Conservation (phyloP, 345 rosid species). For the Eucalyptus marginata region DNA sequence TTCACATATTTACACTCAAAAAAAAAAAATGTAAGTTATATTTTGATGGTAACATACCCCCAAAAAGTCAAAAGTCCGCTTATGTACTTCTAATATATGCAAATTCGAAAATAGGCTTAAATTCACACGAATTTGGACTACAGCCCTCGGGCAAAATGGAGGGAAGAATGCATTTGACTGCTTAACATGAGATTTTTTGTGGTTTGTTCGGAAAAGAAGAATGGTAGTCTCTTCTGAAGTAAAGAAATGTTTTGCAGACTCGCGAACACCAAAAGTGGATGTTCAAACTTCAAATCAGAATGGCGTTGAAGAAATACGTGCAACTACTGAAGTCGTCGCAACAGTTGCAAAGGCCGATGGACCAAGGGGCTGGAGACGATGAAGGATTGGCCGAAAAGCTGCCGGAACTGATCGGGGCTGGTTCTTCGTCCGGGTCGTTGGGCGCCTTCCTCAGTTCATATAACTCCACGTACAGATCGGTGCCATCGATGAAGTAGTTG, state of each 20-base stretch:
- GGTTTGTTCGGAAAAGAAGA: not conserved
- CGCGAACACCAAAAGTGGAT: not conserved
- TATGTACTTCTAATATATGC: not conserved
- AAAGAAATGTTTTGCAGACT: not conserved
- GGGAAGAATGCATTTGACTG: not conserved
- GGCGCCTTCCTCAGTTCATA: not conserved
- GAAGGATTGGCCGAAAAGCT: not conserved
- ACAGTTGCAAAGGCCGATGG: conserved; percentile 40
- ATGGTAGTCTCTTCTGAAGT: not conserved
- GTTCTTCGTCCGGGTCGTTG: not conserved
- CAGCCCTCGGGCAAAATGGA: not conserved
- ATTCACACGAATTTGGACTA: not conserved
- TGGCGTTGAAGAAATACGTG: not conserved
- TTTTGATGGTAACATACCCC: not conserved
- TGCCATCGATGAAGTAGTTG: not conserved
- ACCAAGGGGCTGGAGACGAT: conserved; percentile 9
- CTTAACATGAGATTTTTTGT: not conserved
- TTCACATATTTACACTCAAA: too few relatives aligned
- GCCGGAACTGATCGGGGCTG: not conserved
- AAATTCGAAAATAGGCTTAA: not conserved
- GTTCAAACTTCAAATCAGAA: not conserved
- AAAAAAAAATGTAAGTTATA: not conserved
- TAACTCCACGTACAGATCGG: not conserved
- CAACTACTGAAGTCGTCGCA: conserved; percentile 28
- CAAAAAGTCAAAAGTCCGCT: not conserved